A percentile compares a stretch with the other conserved stretches of the same genome.
These are phyloP conservation scores for Testicularia cyperi DNA, from an alignment of 1,284 basidiomycete species.

Conservation along the genomic window DNA sequence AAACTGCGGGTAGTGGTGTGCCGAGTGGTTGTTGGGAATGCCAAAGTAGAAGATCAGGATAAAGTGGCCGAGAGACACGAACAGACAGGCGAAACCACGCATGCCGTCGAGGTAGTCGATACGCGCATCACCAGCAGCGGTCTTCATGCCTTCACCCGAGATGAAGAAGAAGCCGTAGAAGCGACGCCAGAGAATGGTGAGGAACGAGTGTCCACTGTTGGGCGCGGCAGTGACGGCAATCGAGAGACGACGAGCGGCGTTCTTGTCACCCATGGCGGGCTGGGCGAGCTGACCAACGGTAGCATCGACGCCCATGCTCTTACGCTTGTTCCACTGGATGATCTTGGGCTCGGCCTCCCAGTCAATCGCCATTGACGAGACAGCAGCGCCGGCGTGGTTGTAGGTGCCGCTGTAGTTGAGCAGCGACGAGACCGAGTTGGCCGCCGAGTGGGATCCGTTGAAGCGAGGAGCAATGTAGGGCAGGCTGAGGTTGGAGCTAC, in stretches of 20 bases:
- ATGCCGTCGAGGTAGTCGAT: slow-evolving; percentile 53
- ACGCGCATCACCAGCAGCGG: slow-evolving; percentile 31
- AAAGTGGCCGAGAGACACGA: slow-evolving; percentile 50
- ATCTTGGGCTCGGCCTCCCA: slow-evolving; percentile 36
- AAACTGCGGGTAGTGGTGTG: slow-evolving; percentile 37
- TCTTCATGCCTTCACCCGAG: slow-evolving; percentile 27
- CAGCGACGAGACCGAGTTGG: slow-evolving; percentile 20
- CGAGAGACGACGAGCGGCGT: slow-evolving; percentile 30
- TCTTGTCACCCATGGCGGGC: slow-evolving; percentile 39
- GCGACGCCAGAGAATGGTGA: slow-evolving; percentile 24
- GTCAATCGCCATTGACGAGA: slow-evolving; percentile 21
- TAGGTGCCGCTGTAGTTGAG: slow-evolving; percentile 25
- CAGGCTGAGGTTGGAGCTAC: slow-evolving; percentile 26
- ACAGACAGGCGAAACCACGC: slow-evolving; percentile 49
- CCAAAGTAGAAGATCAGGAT: slow-evolving; percentile 49
- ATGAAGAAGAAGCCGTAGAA: slow-evolving; percentile 34
- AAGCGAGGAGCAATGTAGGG: slow-evolving; percentile 36
- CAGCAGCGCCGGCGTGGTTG: slow-evolving; percentile 7
- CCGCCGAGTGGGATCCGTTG: slow-evolving; percentile 12
- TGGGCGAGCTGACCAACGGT: slow-evolving; percentile 39
- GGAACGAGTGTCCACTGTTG: slow-evolving; percentile 27
- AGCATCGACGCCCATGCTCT: slow-evolving; percentile 19
- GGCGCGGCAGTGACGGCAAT: slow-evolving; percentile 19
- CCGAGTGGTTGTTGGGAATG: slow-evolving; percentile 24
- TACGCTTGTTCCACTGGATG: slow-evolving; percentile 43